phyloP scores from a whole-genome alignment of 2,329 filamentous ascomycete species.

The Calonectria pteridis region DNA sequence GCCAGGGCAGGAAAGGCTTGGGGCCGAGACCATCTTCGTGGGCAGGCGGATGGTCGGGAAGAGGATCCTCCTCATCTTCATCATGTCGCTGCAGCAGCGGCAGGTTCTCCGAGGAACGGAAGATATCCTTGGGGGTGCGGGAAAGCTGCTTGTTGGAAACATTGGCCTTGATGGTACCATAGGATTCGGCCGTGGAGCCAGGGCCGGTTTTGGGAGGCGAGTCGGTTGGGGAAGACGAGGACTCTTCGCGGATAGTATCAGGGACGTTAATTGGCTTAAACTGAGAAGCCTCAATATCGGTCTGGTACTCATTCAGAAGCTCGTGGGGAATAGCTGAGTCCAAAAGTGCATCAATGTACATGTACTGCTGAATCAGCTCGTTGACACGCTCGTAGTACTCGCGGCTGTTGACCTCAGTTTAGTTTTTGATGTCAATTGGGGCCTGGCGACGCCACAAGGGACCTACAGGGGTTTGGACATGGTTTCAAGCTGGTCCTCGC shows the following conservation, averaged over 20 bases:
- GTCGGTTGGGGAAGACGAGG: constrained; percentile 46
- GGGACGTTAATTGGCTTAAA: constrained; percentile 73
- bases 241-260: constrained; percentile 81
- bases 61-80: constrained; percentile 57
- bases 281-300: constrained; percentile 68
- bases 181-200: constrained; percentile 42
- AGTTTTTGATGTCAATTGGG: constrained; percentile 14
- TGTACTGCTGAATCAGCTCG: constrained; percentile 88
- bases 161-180: constrained; percentile 48
- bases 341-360: constrained; percentile 91
- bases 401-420: constrained; percentile 64
- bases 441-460: background rate
- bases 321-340: constrained; percentile 94
- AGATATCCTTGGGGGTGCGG: constrained; percentile 87
- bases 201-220: constrained; percentile 46
- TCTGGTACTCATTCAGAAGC: constrained; percentile 87
- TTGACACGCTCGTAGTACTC: constrained; percentile 93
- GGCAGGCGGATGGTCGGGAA: constrained; percentile 32
- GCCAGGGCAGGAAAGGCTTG: constrained; percentile 74
- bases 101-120: constrained; percentile 78
- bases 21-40: constrained; percentile 51
- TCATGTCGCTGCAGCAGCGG: constrained; percentile 69
- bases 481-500: constrained; percentile 76
- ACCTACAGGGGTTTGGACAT: constrained; percentile 79
- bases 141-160: constrained; percentile 67